A percentile compares a stretch with the other conserved stretches of the same genome.
phyloP scores from a whole-genome alignment of 305 asterid genomes.

The Solanum aculeatissimum region DNA sequence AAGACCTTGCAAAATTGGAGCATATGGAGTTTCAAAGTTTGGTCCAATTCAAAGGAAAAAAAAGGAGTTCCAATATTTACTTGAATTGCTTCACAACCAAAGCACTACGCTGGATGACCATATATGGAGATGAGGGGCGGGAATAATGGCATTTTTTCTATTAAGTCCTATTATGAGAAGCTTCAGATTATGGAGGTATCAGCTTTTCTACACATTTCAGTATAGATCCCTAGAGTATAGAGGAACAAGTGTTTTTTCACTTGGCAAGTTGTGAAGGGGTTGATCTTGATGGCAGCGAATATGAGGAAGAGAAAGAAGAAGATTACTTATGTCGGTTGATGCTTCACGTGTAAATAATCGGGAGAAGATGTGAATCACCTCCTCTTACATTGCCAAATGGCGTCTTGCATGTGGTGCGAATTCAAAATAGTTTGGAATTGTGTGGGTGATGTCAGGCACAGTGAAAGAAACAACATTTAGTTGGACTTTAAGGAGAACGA shows the following conservation, averaged over 20 bases:
- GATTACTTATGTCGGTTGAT: background rate
- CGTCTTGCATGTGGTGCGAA: too few relatives aligned
- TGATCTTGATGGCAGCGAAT: background rate
- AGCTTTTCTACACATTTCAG: background rate
- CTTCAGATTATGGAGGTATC: background rate
- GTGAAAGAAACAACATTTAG: background rate
- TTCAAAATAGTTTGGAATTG: too few relatives aligned
- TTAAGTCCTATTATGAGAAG: background rate
- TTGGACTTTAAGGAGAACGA: background rate
- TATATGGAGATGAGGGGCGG: background rate
- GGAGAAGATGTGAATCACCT: too few relatives aligned
- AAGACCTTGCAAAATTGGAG: background rate
- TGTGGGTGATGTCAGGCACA: too few relatives aligned
- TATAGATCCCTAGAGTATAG: background rate
- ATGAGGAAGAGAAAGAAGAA: background rate
- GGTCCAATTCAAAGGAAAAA: background rate
- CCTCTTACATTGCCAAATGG: too few relatives aligned
- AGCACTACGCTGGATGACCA: background rate
- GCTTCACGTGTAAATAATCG: too few relatives aligned
- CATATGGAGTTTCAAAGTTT: background rate
- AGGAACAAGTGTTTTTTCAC: background rate
- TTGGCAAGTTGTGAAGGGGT: background rate
- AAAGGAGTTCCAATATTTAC: background rate
- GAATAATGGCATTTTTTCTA: background rate
- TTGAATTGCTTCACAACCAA: background rate